phyloP scores from a whole-genome alignment of 2,329 filamentous ascomycete genomes.

The Stenocarpella maydis region DNA sequence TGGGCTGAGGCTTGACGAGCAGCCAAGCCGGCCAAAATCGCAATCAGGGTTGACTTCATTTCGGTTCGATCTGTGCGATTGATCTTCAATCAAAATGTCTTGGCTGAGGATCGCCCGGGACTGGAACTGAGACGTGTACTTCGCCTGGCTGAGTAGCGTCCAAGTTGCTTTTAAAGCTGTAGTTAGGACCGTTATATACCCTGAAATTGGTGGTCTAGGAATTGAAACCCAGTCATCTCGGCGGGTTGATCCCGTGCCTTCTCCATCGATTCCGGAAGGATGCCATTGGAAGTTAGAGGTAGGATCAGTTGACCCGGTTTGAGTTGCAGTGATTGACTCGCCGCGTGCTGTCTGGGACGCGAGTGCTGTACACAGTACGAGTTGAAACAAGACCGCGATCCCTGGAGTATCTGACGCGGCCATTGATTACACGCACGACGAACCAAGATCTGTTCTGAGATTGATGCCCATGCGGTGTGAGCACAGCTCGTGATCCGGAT shows the following conservation, averaged over 20 bases:
- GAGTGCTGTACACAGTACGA: conserved; percentile 1
- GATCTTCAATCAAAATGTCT: conserved; percentile 10
- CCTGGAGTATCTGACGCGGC: conserved; percentile 4
- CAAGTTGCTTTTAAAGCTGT: background rate
- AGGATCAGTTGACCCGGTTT: no score
- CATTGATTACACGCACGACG: conserved; percentile 10
- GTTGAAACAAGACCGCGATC: background rate
- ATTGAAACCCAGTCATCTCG: background rate
- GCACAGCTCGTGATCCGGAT: background rate
- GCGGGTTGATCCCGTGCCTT: conserved; percentile 1
- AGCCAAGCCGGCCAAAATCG: conserved; percentile 45
- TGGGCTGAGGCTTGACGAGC: conserved; percentile 51
- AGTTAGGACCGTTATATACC: conserved; percentile 7
- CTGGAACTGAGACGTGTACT: background rate
- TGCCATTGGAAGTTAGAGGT: background rate
- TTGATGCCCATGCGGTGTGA: background rate
- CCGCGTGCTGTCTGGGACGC: background rate
- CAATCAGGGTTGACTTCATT: conserved; percentile 49
- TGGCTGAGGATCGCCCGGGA: conserved; percentile 20
- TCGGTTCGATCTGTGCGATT: background rate
- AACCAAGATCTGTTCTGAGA: background rate
- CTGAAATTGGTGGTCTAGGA: conserved; percentile 10
- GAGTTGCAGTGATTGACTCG: background rate
- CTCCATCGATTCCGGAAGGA: background rate
- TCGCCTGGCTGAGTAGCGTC: background rate